phyloP scores from a whole-genome alignment of 2,329 filamentous ascomycete genomes.

The Trichoderma sp. region DNA sequence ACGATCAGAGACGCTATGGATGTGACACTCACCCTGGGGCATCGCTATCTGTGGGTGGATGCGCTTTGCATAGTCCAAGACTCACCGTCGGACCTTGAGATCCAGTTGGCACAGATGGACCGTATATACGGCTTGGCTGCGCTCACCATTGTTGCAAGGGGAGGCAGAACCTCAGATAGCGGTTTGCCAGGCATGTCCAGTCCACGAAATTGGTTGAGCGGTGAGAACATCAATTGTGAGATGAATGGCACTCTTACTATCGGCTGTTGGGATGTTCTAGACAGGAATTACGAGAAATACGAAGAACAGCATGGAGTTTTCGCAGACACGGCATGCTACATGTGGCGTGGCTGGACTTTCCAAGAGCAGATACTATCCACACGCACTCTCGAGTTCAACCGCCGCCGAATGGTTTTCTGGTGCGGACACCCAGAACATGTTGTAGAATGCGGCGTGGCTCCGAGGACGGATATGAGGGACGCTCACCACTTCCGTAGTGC shows the following conservation, averaged over 20 bases:
- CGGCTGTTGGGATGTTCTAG: background rate
- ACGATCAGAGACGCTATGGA: background rate
- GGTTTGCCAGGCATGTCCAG: background rate
- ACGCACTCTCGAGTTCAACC: background rate
- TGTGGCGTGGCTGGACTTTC: background rate
- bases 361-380: background rate
- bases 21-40: background rate
- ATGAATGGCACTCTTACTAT: background rate
- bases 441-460: background rate
- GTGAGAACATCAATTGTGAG: background rate
- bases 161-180: background rate
- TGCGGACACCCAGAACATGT: background rate
- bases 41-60: background rate
- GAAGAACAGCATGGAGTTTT: background rate
- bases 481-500: background rate
- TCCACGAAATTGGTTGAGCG: background rate
- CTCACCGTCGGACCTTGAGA: background rate
- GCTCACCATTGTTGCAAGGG: background rate
- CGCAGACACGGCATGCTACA: background rate
- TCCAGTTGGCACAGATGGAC: background rate
- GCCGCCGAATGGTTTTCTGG: background rate
- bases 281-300: background rate
- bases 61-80: background rate
- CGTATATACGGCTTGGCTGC: background rate
- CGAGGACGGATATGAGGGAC: background rate